Evolutionary conservation across 1,139 yeast species (phyloP).

Genomic region (Zhuliangozyma parablackwelliae): DNA sequence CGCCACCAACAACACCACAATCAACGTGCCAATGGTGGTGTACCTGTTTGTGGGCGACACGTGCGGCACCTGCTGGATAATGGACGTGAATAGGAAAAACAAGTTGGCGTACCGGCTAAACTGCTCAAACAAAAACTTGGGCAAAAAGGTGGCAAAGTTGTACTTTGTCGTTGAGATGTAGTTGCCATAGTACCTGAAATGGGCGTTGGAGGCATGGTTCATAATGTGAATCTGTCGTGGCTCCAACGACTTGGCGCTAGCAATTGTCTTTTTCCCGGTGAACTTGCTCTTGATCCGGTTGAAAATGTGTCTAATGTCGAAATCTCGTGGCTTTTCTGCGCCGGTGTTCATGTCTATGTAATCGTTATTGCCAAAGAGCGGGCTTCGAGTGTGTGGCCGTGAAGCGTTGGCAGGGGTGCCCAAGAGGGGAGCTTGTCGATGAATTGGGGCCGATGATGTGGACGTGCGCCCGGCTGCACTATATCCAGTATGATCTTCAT

Average conservation of each 20-base stretch:
- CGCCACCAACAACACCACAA: slow-evolving; percentile 80
- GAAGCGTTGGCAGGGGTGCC: slow-evolving; percentile 1
- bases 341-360: slow-evolving; percentile 22
- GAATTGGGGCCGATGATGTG: background rate
- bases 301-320: slow-evolving; percentile 55
- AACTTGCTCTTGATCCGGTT: slow-evolving; percentile 12
- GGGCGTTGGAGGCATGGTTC: slow-evolving; percentile 50
- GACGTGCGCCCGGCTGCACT: slow-evolving; percentile 2
- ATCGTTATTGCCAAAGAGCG: slow-evolving; percentile 5
- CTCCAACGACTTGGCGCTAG: slow-evolving; percentile 3
- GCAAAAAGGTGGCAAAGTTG: slow-evolving; percentile 87
- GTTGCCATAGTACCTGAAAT: slow-evolving; percentile 66
- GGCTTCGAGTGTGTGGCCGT: background rate
- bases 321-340: slow-evolving; percentile 25
- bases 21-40: slow-evolving; percentile 89
- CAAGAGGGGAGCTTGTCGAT: background rate
- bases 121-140: slow-evolving; percentile 93
- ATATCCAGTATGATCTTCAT: slow-evolving; percentile 4
- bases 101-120: slow-evolving; percentile 95
- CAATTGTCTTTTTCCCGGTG: slow-evolving; percentile 5
- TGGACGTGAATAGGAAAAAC: slow-evolving; percentile 87
- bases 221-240: slow-evolving; percentile 75
- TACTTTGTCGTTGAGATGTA: slow-evolving; percentile 96
- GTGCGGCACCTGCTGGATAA: slow-evolving; percentile 93
- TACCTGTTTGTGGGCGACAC: slow-evolving; percentile 95